Evolutionary conservation across 1,284 basidiomycete species (phyloP), one percentile per base, ranked within the genome.

Genomic region (Trametes hirsuta): DNA sequence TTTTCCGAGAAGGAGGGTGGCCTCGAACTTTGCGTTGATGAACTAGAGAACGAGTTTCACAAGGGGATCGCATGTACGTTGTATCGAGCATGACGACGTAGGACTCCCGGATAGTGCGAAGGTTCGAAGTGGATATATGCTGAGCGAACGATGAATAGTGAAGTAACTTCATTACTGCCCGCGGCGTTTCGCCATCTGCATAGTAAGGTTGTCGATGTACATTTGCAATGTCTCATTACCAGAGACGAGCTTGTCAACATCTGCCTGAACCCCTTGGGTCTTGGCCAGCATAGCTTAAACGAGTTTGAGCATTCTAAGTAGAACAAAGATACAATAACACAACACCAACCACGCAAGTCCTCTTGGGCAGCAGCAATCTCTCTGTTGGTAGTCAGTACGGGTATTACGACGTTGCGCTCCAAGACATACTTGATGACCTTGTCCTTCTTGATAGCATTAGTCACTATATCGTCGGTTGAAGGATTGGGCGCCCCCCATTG

Each of bases 121-220:
- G 14, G 36, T 36, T 15, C 18, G 41, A 40, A 51, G 34, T 18
- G 9, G 36, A 34, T 39, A 34, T 50, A 4, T 21, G 6, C 25
- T 2, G 48, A 14, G 18, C 6, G 10, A 18, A 15, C 21, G 21
- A 35, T 47, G 34, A 35, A 15, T 18, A 51, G 15, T 8, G 5
- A 30, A 10, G 4, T 2, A 22, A 22, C 10, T 35, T 46, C 21
- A n/a, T 34, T 39, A 45, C n/a, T 22, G n/a, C 79, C 73, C 90
- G 72, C 88, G 81, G 63, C 87, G 78, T 71, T 86, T 90, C 30
- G 90, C 88, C 85, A 93, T 91, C 73, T 93, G 87, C 70, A 90
- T 81, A 0, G 92, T 94, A 63, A 94, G 71, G 68, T 94, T 94
- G 72, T 94, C 91, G 68, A 94, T 93, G 70, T 94, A 94, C 84